Percentiles rank a stretch among this genome's conserved stretches.
These are phyloP conservation scores for Phytophthora lateralis DNA, from an alignment of 352 stramenopile species.

Conservation along the genomic window DNA sequence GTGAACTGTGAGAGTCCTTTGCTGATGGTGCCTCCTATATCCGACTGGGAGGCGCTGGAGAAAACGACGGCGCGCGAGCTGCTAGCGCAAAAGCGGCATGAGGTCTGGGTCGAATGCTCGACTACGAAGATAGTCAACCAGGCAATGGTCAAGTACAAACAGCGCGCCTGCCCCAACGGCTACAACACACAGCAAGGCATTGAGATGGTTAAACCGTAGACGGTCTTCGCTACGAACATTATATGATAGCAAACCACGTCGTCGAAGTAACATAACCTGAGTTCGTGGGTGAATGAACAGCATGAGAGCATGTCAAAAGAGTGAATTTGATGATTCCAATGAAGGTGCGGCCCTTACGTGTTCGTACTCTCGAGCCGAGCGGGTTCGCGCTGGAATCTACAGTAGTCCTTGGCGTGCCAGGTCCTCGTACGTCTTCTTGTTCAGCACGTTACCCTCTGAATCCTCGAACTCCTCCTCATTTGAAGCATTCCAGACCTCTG, in stretches of 20 bases:
- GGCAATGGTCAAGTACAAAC: slow-evolving; percentile 49
- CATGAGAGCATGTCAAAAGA: slow-evolving; percentile 23
- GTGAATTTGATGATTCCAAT: slow-evolving; percentile 16
- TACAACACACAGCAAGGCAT: slow-evolving; percentile 56
- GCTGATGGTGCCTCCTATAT: slow-evolving; percentile 46
- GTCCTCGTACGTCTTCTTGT: slow-evolving; percentile 97
- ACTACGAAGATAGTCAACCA: slow-evolving; percentile 57
- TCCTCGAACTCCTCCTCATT: slow-evolving; percentile 99
- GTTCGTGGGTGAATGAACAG: slow-evolving; percentile 8
- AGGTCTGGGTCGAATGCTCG: slow-evolving; percentile 50
- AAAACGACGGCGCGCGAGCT: slow-evolving; percentile 20
- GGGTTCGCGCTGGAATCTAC: slow-evolving; percentile 41
- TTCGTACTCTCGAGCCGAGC: slow-evolving; percentile 4
- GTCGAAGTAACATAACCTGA: slow-evolving; percentile 3
- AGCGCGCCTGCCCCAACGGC: slow-evolving; percentile 43
- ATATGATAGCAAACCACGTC: slow-evolving; percentile 17
- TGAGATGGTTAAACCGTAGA: slow-evolving; percentile 35
- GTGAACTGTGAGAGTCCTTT: slow-evolving; percentile 49
- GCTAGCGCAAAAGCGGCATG: slow-evolving; percentile 39
- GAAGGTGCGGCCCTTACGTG: slow-evolving; percentile 15
- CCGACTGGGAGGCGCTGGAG: slow-evolving; percentile 37
- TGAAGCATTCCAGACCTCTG: slow-evolving; percentile 93
- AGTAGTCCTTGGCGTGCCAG: slow-evolving; percentile 97
- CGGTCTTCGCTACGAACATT: slow-evolving; percentile 3
- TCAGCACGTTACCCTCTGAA: slow-evolving; percentile 98